Conservation (phyloP, 495 filamentous ascomycete species). For the Neurospora cerealis region DNA sequence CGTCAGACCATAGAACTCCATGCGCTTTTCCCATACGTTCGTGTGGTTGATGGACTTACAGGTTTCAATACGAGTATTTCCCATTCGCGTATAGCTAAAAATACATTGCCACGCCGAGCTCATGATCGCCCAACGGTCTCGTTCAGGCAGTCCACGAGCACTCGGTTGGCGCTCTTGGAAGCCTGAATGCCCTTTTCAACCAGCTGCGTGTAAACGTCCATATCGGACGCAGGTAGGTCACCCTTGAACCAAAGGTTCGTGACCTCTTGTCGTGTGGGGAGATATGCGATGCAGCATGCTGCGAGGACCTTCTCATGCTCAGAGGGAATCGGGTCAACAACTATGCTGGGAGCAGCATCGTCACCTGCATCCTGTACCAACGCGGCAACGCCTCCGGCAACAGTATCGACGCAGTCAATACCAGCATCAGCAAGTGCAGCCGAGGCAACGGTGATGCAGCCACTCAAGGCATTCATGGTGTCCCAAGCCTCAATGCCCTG, state of each 20-base stretch:
- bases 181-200: slow-evolving; percentile 35
- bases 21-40: background rate
- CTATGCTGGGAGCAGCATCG: slow-evolving; percentile 37
- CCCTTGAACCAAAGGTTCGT: slow-evolving; percentile 94
- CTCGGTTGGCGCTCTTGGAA: slow-evolving; percentile 31
- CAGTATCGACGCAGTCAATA: slow-evolving; percentile 90
- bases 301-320: slow-evolving; percentile 70
- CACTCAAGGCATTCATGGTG: slow-evolving; percentile 76
- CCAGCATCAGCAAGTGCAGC: slow-evolving; percentile 94
- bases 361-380: slow-evolving; percentile 42
- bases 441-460: slow-evolving; percentile 87
- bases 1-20: background rate
- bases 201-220: slow-evolving; percentile 29
- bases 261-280: slow-evolving; percentile 79
- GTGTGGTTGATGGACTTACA: background rate
- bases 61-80: background rate
- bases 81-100: background rate
- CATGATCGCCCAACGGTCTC: slow-evolving; percentile 22
- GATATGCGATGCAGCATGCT: slow-evolving; percentile 83
- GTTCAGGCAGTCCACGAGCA: slow-evolving; percentile 28
- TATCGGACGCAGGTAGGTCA: slow-evolving; percentile 30
- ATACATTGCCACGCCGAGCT: background rate
- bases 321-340: slow-evolving; percentile 75
- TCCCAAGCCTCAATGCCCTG: slow-evolving; percentile 57
- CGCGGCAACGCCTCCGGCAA: slow-evolving; percentile 82